Base-by-base conservation (phyloP, 768 basidiomycete species). In the Inosperma sp. region DNA sequence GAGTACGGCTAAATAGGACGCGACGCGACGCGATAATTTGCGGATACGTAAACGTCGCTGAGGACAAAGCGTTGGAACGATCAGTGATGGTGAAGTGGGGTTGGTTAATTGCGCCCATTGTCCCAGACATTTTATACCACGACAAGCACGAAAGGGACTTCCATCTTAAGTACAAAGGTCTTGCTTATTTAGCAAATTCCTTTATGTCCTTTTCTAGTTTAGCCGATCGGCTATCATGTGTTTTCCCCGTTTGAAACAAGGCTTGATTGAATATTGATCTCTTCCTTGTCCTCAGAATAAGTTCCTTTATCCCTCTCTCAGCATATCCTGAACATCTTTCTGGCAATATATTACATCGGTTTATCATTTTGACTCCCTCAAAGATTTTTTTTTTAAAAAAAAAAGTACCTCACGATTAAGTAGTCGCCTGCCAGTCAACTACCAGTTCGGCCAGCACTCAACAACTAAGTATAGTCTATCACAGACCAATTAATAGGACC, bases 161-260 rank as follows among this genome's bases (percentile, higher is more conserved):
- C 27, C 39, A 31, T 16, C 9, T 21, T 17, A 35, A 37, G 25
- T 37, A 51, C 50, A 51, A 51, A 42, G 43, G 22, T 3, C 5
- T 37, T 26, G 23, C 50, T 42, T 35, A 42, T 43, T 51, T 51
- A 35, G 43, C 41, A 37, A 25, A 2, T 14, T 23, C 33, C 33
- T 37, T 51, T 51, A 26, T 51, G 7, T 27, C 31, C 22, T 42
- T 42, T 41, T 37, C n/a, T n/a, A 17, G 37, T 23, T 26, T 23
- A 26, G 47, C 19, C 26, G 21, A 36, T 19, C 34, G 34, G 34
- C 9, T 19, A 36, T 36, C 45, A 47, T 23, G 16, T 12, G 4
- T 30, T 36, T 30, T 31, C 49, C n/a, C 37, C 29, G 31, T 41
- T 50, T 19, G 21, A 39, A 41, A 50, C 40, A 50, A 50, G 21